Base-by-base conservation (phyloP, 495 filamentous ascomycete genomes). In the Trichoderma orchidacearum region DNA sequence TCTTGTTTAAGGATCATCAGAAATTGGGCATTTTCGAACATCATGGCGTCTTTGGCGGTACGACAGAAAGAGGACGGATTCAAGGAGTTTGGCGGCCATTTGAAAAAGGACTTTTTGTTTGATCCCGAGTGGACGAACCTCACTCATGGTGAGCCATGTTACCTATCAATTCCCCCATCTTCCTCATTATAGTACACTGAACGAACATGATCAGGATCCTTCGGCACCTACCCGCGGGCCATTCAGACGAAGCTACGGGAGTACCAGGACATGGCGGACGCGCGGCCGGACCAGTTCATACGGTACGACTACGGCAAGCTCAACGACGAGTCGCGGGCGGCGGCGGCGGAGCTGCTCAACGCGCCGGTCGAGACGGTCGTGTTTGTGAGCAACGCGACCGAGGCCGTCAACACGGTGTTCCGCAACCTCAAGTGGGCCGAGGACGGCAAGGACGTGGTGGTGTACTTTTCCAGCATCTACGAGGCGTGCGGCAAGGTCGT, bases 371-470 rank as follows among this genome's bases (percentile, higher is more conserved):
- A 80, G 0, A 84, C 84, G 18, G 70, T 84, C 48, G 90, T 94
- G 3, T 83, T 90, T 54, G 85, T 95, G 11, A 76, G 80, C 36
- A 96, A 96, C 68, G 85, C 88, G 48, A 91, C 89, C 0, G 84
- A 81, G 0, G 90, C 85, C 48, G 72, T 94, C 53, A 88, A 89
- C 69, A 89, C 85, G 5, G 80, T 95, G 4, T 75, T 96, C 17
- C 81, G 83, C 54, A 89, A 86, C 64, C 65, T 95, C 11, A 63
- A 66, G 3, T 89, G 72, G 72, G 57, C 63, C 32, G 12, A 45
- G 61, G 64, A 77, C 56, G 66, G 74, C 0, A 76, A 75, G 27
- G 85, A 87, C 58, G 78, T 79, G 18, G 79, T 90, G 41, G 58
- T 90, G 25, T 75, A 77, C 59, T 91, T 95, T 63, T 75, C 75